Conservation (phyloP, 495 filamentous ascomycete genomes). For the Penicillium maclennaniae region DNA sequence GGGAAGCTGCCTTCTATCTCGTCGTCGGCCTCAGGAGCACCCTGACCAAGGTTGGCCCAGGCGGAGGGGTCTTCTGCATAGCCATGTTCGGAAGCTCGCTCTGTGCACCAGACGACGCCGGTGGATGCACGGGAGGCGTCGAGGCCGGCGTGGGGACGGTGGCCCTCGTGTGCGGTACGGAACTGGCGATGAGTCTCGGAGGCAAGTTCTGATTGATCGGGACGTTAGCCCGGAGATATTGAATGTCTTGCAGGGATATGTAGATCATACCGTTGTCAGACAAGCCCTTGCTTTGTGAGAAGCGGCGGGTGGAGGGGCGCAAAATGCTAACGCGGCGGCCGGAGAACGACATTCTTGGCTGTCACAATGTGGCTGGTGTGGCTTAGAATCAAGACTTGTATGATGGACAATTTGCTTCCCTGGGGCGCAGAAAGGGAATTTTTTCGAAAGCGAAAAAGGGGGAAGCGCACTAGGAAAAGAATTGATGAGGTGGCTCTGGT, state of each 20-base stretch:
- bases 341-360: slow-evolving; percentile 48
- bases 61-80: slow-evolving; percentile 73
- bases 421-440: neutral
- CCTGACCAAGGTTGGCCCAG: slow-evolving; percentile 95
- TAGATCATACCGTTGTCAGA: slow-evolving; percentile 41
- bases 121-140: slow-evolving; percentile 79
- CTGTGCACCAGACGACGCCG: slow-evolving; percentile 84
- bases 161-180: slow-evolving; percentile 79
- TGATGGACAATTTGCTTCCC: neutral
- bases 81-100: slow-evolving; percentile 74
- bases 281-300: slow-evolving; percentile 38
- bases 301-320: slow-evolving; percentile 38
- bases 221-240: slow-evolving; percentile 8
- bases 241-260: neutral
- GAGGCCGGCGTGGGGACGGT: slow-evolving; percentile 83
- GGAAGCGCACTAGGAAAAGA: neutral
- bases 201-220: slow-evolving; percentile 50
- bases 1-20: slow-evolving; percentile 87
- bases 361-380: neutral
- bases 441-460: neutral
- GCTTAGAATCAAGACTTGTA: neutral
- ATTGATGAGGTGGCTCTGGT: slow-evolving; percentile 7
- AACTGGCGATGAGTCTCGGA: slow-evolving; percentile 85
- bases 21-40: slow-evolving; percentile 90
- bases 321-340: slow-evolving; percentile 47